Conservation (phyloP, 306 rosid genomes). For the Spatholobus suberectus region DNA sequence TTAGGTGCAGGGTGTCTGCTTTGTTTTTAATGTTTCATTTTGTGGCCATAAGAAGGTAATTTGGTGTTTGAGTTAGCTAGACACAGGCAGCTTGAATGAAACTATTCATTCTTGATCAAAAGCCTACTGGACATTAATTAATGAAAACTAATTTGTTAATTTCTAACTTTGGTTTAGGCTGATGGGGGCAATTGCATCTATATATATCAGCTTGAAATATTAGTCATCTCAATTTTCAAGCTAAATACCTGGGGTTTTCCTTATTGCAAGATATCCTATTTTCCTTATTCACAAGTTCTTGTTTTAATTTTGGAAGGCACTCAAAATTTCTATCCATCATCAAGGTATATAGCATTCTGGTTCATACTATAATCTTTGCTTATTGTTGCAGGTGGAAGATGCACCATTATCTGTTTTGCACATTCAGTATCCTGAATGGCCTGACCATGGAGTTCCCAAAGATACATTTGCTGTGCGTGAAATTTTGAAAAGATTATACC, state of each 20-base stretch:
- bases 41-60: background rate
- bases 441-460: slow-evolving; percentile 92
- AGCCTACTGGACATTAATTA: background rate
- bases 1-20: background rate
- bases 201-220: slow-evolving; percentile 6
- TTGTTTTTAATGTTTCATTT: background rate
- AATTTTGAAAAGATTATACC: slow-evolving; percentile 71
- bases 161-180: background rate
- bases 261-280: background rate
- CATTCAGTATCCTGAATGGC: slow-evolving; percentile 93
- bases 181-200: background rate
- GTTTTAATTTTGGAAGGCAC: slow-evolving; percentile 32
- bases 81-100: background rate
- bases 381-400: slow-evolving; percentile 67
- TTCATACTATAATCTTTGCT: slow-evolving; percentile 21
- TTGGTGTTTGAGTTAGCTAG: background rate
- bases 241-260: background rate
- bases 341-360: slow-evolving; percentile 18
- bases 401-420: slow-evolving; percentile 74
- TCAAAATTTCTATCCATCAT: slow-evolving; percentile 31
- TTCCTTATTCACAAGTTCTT: background rate
- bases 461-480: slow-evolving; percentile 78
- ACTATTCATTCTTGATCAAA: background rate
- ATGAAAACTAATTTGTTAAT: background rate
- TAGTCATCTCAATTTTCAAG: slow-evolving; percentile 9